Conservation (phyloP, 345 rosid genomes). For the Boechera stricta region DNA sequence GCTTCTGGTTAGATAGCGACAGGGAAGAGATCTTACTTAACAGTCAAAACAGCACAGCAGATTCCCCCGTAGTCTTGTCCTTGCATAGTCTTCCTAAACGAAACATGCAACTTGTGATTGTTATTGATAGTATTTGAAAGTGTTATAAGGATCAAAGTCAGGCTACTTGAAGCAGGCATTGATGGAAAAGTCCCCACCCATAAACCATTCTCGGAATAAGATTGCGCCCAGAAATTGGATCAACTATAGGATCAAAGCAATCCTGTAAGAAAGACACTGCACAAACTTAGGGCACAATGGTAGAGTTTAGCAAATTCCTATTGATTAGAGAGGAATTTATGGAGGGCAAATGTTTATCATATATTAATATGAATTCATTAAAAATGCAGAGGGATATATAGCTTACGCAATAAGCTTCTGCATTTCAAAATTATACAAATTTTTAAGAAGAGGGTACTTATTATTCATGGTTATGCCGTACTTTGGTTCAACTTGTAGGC, state of each 20-base stretch:
- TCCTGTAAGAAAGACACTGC: slow-evolving; percentile 57
- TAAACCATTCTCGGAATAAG: slow-evolving; percentile 92
- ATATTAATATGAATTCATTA: background rate
- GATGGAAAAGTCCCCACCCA: slow-evolving; percentile 65
- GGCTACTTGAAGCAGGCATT: slow-evolving; percentile 14
- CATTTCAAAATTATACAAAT: background rate
- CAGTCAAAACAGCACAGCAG: slow-evolving; percentile 82
- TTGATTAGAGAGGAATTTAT: background rate
- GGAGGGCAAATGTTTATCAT: slow-evolving; percentile 12
- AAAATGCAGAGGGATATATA: slow-evolving; percentile 25
- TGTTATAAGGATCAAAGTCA: slow-evolving; percentile 7
- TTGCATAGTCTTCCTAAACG: slow-evolving; percentile 64
- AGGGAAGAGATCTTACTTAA: slow-evolving; percentile 64
- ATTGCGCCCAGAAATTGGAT: slow-evolving; percentile 70
- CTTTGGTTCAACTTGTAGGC: slow-evolving; percentile 16
- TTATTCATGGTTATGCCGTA: slow-evolving; percentile 25
- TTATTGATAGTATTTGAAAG: slow-evolving; percentile 10
- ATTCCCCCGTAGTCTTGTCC: slow-evolving; percentile 92
- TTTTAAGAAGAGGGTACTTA: background rate
- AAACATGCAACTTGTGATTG: background rate
- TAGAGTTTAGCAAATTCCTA: slow-evolving; percentile 13
- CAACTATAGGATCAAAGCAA: slow-evolving; percentile 88
- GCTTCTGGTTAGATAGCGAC: background rate
- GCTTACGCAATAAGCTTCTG: slow-evolving; percentile 10
- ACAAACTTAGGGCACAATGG: slow-evolving; percentile 12